Evolutionary conservation across 768 basidiomycete genomes (phyloP).

Genomic region (Ephemerocybe angulata): DNA sequence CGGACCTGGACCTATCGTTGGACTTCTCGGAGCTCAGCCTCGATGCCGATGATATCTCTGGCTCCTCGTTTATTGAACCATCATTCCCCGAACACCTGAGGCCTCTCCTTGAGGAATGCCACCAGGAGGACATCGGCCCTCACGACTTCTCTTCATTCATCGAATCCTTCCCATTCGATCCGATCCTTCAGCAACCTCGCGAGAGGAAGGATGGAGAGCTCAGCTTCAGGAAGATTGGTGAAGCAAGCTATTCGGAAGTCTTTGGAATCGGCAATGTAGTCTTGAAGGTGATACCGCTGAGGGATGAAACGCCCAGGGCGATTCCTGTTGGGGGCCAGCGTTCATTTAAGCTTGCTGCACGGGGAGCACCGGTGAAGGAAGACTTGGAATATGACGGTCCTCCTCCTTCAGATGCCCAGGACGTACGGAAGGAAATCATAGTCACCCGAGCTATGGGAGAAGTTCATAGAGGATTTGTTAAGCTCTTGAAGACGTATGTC

Average conservation of each 20-base stretch:
- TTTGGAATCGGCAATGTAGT: constrained; percentile 87
- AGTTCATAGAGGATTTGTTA: constrained; percentile 73
- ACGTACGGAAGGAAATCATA: constrained; percentile 77
- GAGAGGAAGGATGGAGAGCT: constrained; percentile 15
- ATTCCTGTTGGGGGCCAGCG: constrained; percentile 9
- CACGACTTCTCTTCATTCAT: constrained; percentile 84
- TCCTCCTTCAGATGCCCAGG: constrained; percentile 65
- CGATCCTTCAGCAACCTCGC: constrained; percentile 43
- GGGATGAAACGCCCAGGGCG: constrained; percentile 40
- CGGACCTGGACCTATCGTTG: constrained; percentile 50
- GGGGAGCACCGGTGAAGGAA: constrained; percentile 1
- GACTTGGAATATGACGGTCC: constrained; percentile 49
- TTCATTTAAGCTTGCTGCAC: neutral
- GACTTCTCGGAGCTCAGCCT: constrained; percentile 43
- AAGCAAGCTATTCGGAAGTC: constrained; percentile 96
- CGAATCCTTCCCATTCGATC: constrained; percentile 72
- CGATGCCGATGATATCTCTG: constrained; percentile 21
- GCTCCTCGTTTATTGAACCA: constrained; percentile 20
- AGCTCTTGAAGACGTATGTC: constrained; percentile 77
- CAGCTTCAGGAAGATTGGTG: constrained; percentile 82
- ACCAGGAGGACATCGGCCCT: constrained; percentile 55
- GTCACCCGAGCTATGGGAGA: constrained; percentile 76
- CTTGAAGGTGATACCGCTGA: constrained; percentile 83
- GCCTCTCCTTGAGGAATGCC: constrained; percentile 68
- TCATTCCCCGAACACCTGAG: constrained; percentile 50